phyloP scores from a whole-genome alignment of 2,329 filamentous ascomycete species.

The Xylaria sp. region DNA sequence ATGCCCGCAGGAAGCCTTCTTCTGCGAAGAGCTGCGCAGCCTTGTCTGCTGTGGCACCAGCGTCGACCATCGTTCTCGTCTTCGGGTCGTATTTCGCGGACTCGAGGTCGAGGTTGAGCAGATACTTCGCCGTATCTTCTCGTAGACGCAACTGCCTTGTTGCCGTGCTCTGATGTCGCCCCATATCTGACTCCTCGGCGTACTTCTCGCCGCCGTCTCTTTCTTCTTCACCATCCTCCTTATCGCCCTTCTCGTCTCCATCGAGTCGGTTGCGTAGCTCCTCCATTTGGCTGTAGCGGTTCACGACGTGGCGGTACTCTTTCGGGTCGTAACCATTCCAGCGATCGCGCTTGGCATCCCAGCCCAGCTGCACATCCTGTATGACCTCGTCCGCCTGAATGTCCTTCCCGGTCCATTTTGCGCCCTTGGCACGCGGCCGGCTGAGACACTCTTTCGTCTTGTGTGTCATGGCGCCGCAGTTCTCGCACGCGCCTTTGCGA shows the following conservation, averaged over 20 bases:
- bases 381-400: slow-evolving; percentile 93
- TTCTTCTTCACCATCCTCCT: slow-evolving; percentile 61
- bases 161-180: slow-evolving; percentile 87
- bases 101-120: slow-evolving; percentile 93
- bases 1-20: slow-evolving; percentile 88
- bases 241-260: slow-evolving; percentile 47
- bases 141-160: slow-evolving; percentile 90
- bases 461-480: slow-evolving; percentile 97
- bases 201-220: slow-evolving; percentile 76
- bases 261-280: slow-evolving; percentile 68
- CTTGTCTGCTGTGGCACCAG: slow-evolving; percentile 80
- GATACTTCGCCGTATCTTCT: slow-evolving; percentile 97
- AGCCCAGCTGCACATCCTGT: slow-evolving; percentile 86
- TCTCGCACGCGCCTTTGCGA: slow-evolving; percentile 97
- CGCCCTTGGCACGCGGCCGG: slow-evolving; percentile 86
- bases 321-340: slow-evolving; percentile 98
- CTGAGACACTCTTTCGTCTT: slow-evolving; percentile 94
- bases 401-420: slow-evolving; percentile 90
- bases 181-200: slow-evolving; percentile 97
- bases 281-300: slow-evolving; percentile 89
- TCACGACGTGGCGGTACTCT: slow-evolving; percentile 87
- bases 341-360: slow-evolving; percentile 96
- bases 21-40: slow-evolving; percentile 87
- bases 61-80: slow-evolving; percentile 88
- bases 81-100: slow-evolving; percentile 99